Evolutionary conservation across 371 early-diverging fungal species (phyloP).

Genomic region (Mycotypha africana): DNA sequence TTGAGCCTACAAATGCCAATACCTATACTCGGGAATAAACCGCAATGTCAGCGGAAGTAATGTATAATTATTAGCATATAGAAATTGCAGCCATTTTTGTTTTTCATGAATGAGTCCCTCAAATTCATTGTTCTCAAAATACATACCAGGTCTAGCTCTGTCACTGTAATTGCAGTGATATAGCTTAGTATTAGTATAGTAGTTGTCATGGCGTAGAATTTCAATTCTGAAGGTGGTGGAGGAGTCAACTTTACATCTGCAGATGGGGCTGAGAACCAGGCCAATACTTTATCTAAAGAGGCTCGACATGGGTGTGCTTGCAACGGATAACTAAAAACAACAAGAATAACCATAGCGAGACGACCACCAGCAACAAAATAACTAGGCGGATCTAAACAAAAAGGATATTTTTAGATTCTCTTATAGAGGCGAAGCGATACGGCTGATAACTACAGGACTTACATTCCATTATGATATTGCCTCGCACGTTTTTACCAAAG

Average conservation of each 20-base stretch:
- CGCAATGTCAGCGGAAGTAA: not conserved
- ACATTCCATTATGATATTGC: constrained; percentile 91
- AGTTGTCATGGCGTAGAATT: constrained; percentile 66
- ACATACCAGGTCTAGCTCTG: constrained; percentile 71
- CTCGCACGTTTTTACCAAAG: constrained; percentile 82
- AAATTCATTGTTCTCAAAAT: too few species aligned
- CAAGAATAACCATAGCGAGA: constrained; percentile 85
- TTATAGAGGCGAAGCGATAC: too few species aligned
- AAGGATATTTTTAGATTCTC: not conserved
- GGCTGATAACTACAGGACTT: constrained; percentile 18
- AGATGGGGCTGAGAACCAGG: constrained; percentile 10
- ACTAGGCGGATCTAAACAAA: constrained; percentile 57
- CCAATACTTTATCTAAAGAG: constrained; percentile 80
- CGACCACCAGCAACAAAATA: constrained; percentile 81
- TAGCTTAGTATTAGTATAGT: constrained; percentile 67
- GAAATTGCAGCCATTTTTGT: too few species aligned
- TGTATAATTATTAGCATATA: too few species aligned
- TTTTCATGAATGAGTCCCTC: too few species aligned
- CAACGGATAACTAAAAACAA: constrained; percentile 95
- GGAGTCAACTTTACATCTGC: constrained; percentile 25
- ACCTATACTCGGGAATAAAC: constrained; percentile 56
- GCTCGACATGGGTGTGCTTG: constrained; percentile 96
- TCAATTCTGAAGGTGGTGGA: constrained; percentile 33
- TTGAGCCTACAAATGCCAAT: constrained; percentile 95
- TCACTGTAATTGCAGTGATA: constrained; percentile 69